phyloP scores from a whole-genome alignment of 139 green algal genomes.

The Medakamo hakoo region DNA sequence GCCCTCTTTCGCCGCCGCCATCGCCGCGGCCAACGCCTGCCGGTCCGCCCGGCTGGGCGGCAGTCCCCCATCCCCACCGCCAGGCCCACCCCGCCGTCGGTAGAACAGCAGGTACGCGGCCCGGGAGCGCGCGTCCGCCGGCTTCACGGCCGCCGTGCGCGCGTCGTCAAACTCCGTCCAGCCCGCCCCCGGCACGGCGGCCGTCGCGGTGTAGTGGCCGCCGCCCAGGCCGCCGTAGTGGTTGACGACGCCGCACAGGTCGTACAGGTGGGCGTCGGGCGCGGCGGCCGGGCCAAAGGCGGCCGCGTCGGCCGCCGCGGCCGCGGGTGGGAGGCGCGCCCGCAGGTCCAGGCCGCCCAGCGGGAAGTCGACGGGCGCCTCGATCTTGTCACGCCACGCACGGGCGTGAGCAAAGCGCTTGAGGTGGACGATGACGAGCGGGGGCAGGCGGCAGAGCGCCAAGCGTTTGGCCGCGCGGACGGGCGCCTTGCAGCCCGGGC shows the following conservation, averaged over 20 bases:
- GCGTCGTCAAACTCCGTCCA: constrained; percentile 88
- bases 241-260: constrained; percentile 82
- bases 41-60: too few species aligned
- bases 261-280: constrained; percentile 44
- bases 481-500: constrained; percentile 67
- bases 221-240: constrained; percentile 82
- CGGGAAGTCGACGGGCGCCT: constrained; percentile 57
- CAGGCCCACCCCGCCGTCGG: constrained; percentile 26
- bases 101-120: constrained; percentile 95
- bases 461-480: constrained; percentile 77
- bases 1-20: too few species aligned
- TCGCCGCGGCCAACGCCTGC: too few species aligned
- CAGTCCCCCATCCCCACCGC: too few species aligned
- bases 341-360: constrained; percentile 61
- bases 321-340: neutral
- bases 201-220: constrained; percentile 91
- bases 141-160: constrained; percentile 18
- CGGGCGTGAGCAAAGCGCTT: constrained; percentile 75
- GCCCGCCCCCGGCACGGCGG: constrained; percentile 22
- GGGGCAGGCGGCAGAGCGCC: constrained; percentile 73
- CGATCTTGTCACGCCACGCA: constrained; percentile 72
- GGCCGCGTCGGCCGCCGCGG: neutral
- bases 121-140: constrained; percentile 15
- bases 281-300: neutral
- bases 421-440: constrained; percentile 88